These are phyloP conservation scores for Kuraishia cidri DNA, from an alignment of 805 yeast species.

Conservation along the genomic window DNA sequence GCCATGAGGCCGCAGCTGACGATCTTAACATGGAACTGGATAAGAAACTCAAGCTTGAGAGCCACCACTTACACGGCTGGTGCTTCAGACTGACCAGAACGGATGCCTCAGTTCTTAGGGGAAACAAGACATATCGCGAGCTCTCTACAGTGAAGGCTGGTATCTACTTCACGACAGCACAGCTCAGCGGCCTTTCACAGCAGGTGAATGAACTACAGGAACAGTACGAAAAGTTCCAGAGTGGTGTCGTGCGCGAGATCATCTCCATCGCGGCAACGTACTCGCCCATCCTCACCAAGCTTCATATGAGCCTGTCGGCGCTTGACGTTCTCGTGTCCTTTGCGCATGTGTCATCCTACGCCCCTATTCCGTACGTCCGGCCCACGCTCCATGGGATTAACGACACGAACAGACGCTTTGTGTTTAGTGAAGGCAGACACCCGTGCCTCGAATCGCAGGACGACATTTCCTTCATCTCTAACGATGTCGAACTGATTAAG, in stretches of 20 bases:
- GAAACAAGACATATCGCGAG: slow-evolving; percentile 56
- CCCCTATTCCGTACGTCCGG: slow-evolving; percentile 72
- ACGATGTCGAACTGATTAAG: slow-evolving; percentile 66
- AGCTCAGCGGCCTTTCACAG: slow-evolving; percentile 49
- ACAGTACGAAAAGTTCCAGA: slow-evolving; percentile 69
- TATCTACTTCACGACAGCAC: slow-evolving; percentile 75
- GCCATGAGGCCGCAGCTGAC: slow-evolving; percentile 60
- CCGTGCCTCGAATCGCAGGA: slow-evolving; percentile 94
- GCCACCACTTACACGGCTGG: slow-evolving; percentile 88
- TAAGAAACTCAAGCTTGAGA: slow-evolving; percentile 82
- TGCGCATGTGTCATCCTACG: slow-evolving; percentile 76
- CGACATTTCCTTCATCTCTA: slow-evolving; percentile 82
- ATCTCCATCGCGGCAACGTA: slow-evolving; percentile 76
- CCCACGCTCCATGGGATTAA: slow-evolving; percentile 58
- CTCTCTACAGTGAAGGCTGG: slow-evolving; percentile 93
- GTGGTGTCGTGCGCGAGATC: slow-evolving; percentile 74
- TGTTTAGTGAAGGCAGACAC: slow-evolving; percentile 75
- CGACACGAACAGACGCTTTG: slow-evolving; percentile 35
- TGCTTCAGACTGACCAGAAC: slow-evolving; percentile 87
- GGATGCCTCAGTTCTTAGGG: slow-evolving; percentile 76
- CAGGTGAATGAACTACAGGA: slow-evolving; percentile 49
- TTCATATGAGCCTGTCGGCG: slow-evolving; percentile 57
- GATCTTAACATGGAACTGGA: slow-evolving; percentile 77
- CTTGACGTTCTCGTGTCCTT: slow-evolving; percentile 80
- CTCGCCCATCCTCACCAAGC: slow-evolving; percentile 62